Evolutionary conservation across 23 red algal genomes (phyloP).

Genomic region (Gracilaria gracilis): DNA sequence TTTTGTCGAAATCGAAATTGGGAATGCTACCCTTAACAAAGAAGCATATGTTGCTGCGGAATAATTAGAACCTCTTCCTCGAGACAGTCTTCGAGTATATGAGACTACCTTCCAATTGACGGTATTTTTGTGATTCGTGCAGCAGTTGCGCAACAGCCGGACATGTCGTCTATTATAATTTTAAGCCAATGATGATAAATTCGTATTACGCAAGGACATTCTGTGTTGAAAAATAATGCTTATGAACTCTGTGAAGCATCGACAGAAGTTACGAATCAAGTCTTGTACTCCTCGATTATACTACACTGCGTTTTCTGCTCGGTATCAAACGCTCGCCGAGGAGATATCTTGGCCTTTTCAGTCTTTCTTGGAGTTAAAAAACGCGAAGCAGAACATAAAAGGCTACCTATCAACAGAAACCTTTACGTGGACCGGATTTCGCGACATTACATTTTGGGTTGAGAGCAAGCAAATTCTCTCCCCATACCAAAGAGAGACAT

Average conservation of each 20-base stretch:
- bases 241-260: too few species aligned
- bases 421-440: too few species aligned
- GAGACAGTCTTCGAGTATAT: background rate
- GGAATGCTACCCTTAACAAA: background rate
- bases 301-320: conserved; percentile 21
- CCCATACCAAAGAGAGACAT: too few species aligned
- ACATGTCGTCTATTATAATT: background rate
- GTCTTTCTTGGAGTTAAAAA: background rate
- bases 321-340: background rate
- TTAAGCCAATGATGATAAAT: too few species aligned
- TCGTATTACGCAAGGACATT: too few species aligned
- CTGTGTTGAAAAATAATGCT: too few species aligned
- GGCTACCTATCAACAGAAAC: too few species aligned
- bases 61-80: conserved; percentile 2
- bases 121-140: conserved; percentile 20
- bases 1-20: background rate
- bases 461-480: too few species aligned
- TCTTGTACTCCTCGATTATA: background rate
- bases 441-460: too few species aligned
- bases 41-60: background rate
- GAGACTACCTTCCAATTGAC: background rate
- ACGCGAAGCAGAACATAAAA: too few species aligned
- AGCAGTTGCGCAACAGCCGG: conserved; percentile 7
- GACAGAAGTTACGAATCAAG: too few species aligned
- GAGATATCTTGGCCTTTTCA: background rate